Conservation (phyloP, 208 protist species). For the Crithidia brevicula region DNA sequence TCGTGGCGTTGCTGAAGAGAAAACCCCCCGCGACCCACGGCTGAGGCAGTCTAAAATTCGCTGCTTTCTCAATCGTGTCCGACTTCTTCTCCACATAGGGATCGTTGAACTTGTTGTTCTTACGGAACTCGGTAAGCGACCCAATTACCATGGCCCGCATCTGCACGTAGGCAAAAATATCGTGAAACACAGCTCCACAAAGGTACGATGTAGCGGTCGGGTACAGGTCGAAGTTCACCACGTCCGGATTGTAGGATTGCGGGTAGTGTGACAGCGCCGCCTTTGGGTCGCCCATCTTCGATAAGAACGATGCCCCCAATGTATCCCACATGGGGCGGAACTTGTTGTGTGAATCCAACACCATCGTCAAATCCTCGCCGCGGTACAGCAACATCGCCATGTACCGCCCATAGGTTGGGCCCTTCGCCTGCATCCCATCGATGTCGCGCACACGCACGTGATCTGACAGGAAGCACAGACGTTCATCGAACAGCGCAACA, state of each 20-base stretch:
- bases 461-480: conserved; percentile 60
- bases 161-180: conserved; percentile 46
- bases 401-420: conserved; percentile 84
- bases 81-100: conserved; percentile 58
- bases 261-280: conserved; percentile 83
- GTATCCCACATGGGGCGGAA: conserved; percentile 79
- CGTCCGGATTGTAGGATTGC: conserved; percentile 61
- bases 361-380: conserved; percentile 87
- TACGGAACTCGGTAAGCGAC: conserved; percentile 5
- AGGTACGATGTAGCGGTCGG: conserved; percentile 63
- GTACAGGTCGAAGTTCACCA: conserved; percentile 43
- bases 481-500: conserved; percentile 8
- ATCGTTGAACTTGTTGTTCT: conserved; percentile 52
- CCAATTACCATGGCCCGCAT: conserved; percentile 41
- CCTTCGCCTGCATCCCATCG: conserved; percentile 43
- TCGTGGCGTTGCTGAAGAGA: conserved; percentile 43
- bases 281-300: conserved; percentile 43
- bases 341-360: conserved; percentile 84
- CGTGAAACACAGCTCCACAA: conserved; percentile 60
- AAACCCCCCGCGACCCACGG: conserved; percentile 82
- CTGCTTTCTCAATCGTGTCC: conserved; percentile 16
- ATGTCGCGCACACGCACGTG: conserved; percentile 64
- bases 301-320: conserved; percentile 41
- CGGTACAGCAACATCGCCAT: conserved; percentile 74
- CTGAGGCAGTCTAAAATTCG: conserved; percentile 71